phyloP scores from a whole-genome alignment of 345 rosid species.

The Pistacia integerrima region DNA sequence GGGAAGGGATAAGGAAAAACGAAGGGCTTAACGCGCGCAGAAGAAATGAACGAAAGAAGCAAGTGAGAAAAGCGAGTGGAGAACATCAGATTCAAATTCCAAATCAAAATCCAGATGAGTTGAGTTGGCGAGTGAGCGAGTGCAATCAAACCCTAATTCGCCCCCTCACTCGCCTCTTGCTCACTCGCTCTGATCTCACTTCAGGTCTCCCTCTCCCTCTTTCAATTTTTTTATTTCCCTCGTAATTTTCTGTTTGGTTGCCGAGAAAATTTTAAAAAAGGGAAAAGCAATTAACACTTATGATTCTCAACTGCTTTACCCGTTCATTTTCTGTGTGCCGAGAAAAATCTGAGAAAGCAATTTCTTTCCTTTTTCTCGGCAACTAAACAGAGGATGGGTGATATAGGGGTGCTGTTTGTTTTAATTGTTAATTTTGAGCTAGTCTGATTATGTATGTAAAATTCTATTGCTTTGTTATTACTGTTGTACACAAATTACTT shows the following conservation, averaged over 20 bases:
- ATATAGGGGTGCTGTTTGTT: background rate
- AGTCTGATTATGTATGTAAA: background rate
- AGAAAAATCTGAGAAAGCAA: too few relatives aligned
- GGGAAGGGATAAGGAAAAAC: background rate
- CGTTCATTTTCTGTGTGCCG: too few relatives aligned
- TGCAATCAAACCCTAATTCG: constrained; percentile 11
- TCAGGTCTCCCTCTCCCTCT: constrained; percentile 9
- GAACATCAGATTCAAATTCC: background rate
- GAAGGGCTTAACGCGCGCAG: constrained; percentile 14
- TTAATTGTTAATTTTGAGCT: background rate
- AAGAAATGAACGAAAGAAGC: constrained; percentile 7
- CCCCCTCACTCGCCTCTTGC: constrained; percentile 13
- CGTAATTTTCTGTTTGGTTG: constrained; percentile 1
- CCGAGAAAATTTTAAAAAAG: background rate
- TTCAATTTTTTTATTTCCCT: background rate
- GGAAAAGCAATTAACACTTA: too few relatives aligned
- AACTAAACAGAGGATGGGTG: background rate
- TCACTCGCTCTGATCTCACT: background rate
- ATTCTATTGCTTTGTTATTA: too few relatives aligned
- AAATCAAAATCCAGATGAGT: background rate
- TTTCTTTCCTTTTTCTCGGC: background rate
- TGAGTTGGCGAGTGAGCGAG: background rate
- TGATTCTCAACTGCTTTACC: too few relatives aligned
- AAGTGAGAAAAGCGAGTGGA: constrained; percentile 20
- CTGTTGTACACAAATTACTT: too few relatives aligned